Percentiles rank a stretch among this genome's conserved stretches.
These are phyloP conservation scores for Dioscorea alata DNA, from an alignment of 106 monocot species.

Conservation along the genomic window DNA sequence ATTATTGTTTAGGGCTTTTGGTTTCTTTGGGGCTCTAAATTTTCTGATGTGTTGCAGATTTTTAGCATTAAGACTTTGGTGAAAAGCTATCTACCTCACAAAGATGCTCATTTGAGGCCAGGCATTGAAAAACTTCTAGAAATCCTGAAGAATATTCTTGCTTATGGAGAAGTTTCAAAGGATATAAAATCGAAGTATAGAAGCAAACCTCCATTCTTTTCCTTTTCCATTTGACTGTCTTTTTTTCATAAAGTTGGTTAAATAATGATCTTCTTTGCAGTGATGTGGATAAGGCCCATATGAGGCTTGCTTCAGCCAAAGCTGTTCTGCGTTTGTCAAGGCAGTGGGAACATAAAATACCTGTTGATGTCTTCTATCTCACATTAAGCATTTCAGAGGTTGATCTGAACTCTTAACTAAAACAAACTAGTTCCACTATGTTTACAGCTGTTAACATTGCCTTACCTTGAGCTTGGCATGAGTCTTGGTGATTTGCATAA, in stretches of 20 bases:
- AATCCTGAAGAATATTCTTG: constrained; percentile 67
- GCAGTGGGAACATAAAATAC: constrained; percentile 90
- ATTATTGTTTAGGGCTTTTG: neutral
- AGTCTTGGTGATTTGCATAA: no score
- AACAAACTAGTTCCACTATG: neutral
- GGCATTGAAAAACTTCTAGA: constrained; percentile 80
- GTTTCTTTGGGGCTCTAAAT: neutral
- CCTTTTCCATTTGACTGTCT: neutral
- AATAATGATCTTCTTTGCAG: constrained; percentile 25
- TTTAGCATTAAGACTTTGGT: constrained; percentile 91
- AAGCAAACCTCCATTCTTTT: neutral
- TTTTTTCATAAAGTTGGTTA: constrained; percentile 3
- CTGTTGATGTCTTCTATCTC: constrained; percentile 72
- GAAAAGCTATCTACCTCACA: constrained; percentile 81
- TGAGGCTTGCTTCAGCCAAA: constrained; percentile 89
- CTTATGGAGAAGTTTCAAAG: constrained; percentile 69
- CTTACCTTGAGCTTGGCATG: no score
- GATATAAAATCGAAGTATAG: constrained; percentile 75
- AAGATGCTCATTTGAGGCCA: constrained; percentile 73
- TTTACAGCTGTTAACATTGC: no score
- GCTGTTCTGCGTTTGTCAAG: constrained; percentile 90
- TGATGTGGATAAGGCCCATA: constrained; percentile 73
- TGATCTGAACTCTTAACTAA: neutral
- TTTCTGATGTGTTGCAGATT: constrained; percentile 41
- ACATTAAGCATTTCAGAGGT: constrained; percentile 88